Base-by-base conservation (phyloP, 148 eudicot genomes). In the Chenopodium formosanum region DNA sequence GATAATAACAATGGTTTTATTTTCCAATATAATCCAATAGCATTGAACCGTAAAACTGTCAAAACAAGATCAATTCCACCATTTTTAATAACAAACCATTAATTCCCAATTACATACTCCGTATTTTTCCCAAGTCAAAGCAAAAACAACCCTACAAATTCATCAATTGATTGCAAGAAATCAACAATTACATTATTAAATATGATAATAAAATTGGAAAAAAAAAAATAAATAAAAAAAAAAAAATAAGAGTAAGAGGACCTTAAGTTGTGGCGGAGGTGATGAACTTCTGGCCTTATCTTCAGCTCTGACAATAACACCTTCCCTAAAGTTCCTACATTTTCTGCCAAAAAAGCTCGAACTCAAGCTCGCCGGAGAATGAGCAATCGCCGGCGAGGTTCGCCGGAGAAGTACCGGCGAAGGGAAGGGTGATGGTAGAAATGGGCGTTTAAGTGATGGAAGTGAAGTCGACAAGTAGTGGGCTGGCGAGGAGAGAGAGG, bases 291-390 rank as follows among this genome's bases (percentile, higher is more conserved):
- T 87, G 47, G 90, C 84, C 83, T 90, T 89, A 64, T 92, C 91
- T 78, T 92, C 92, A 48, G 91, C 94, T 79, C 92, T 85, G 1
- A 87, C 88, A 50, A 91, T 86, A 37, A 91, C 68, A 53, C 86
- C 89, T 75, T 87, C 82, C n/a, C 90, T 74, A 27, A 85, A 67
- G 56, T 68, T 81, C 0, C 80, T 79, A 23, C 7, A 29, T 48
- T 77, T 66, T 29, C 9, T 60, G 34, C 56, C 25, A 60, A 58
- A 63, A 17, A 73, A 34, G 53, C 31, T 80, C 58, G 62, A 46
- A 12, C 62, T 60, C 37, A 81, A 70, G 32, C 9, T 80, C 14
- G 76, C 52, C 73, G 65, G 66, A 0, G 74, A 70, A 10, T 16
- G 7, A 13, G 25, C 11, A 9, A 72, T 23, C 27, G 76, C 37